A percentile compares a stretch with the other conserved stretches of the same genome.
phyloP scores from a whole-genome alignment of 352 stramenopile species.

The Phytopythium montanum region DNA sequence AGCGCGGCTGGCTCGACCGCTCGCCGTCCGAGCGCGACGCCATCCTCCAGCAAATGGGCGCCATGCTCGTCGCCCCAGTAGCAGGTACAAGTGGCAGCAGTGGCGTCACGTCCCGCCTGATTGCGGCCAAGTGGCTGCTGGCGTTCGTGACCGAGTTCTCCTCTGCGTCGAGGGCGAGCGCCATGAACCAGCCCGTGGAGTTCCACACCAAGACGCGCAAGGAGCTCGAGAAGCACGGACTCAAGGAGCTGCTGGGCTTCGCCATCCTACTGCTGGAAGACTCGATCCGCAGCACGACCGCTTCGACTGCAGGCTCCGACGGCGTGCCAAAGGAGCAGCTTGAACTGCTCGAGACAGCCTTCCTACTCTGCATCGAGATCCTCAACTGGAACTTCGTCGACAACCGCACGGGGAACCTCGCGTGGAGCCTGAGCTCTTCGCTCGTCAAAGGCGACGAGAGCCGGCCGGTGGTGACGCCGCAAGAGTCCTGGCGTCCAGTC shows the following conservation, averaged over 20 bases:
- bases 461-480: slow-evolving; percentile 42
- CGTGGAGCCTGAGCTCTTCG: slow-evolving; percentile 54
- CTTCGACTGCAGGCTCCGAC: slow-evolving; percentile 32
- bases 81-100: slow-evolving; percentile 1
- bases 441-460: slow-evolving; percentile 30
- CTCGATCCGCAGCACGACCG: slow-evolving; percentile 62
- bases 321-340: slow-evolving; percentile 54
- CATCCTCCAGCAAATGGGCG: slow-evolving; percentile 72
- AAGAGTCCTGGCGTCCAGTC: slow-evolving; percentile 65
- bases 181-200: slow-evolving; percentile 79
- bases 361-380: slow-evolving; percentile 72
- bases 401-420: slow-evolving; percentile 49
- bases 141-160: slow-evolving; percentile 86
- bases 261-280: slow-evolving; percentile 67
- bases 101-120: slow-evolving; percentile 35
- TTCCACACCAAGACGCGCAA: slow-evolving; percentile 78
- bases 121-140: slow-evolving; percentile 79
- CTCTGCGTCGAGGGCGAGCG: slow-evolving; percentile 67
- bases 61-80: slow-evolving; percentile 34
- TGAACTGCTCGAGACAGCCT: slow-evolving; percentile 71
- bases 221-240: slow-evolving; percentile 47
- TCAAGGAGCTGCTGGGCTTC: slow-evolving; percentile 60
- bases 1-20: slow-evolving; percentile 79
- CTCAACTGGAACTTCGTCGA: slow-evolving; percentile 79
- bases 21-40: slow-evolving; percentile 38